phyloP scores from a whole-genome alignment of 139 green algal genomes.

The Chlorella sp. region DNA sequence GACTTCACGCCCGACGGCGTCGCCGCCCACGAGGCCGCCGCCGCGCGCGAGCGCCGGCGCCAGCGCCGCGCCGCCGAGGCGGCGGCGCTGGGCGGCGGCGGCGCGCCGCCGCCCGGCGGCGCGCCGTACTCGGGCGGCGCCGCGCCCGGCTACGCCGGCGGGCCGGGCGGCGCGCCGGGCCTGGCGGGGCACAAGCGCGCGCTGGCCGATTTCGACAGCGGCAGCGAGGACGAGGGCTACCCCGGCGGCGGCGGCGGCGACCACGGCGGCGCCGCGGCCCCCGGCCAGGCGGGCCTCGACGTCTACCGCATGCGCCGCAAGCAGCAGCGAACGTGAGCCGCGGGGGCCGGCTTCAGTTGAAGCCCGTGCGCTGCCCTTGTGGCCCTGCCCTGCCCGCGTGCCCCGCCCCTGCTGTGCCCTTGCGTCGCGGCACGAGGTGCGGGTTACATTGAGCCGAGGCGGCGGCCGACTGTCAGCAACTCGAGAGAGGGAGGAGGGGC shows the following conservation, averaged over 20 bases:
- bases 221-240: conserved; percentile 28
- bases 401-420: background rate
- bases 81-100: background rate
- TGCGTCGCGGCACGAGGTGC: background rate
- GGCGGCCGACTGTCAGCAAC: no score
- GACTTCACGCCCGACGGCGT: conserved; percentile 41
- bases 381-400: no score
- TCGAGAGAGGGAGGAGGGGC: background rate
- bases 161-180: background rate
- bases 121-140: background rate
- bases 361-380: no score
- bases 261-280: background rate
- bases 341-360: background rate
- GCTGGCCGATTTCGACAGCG: conserved; percentile 18
- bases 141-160: background rate
- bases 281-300: conserved; percentile 20
- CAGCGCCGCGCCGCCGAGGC: conserved; percentile 11
- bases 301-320: conserved; percentile 51
- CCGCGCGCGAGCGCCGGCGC: conserved; percentile 16
- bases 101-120: background rate
- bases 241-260: background rate
- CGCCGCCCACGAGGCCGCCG: conserved; percentile 24
- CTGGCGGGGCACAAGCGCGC: background rate
- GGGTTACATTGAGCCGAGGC: background rate
- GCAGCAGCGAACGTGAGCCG: conserved; percentile 22